Evolutionary conservation across 306 rosid species (phyloP), one percentile per base, ranked within the genome.

Genomic region (Prunus mira): DNA sequence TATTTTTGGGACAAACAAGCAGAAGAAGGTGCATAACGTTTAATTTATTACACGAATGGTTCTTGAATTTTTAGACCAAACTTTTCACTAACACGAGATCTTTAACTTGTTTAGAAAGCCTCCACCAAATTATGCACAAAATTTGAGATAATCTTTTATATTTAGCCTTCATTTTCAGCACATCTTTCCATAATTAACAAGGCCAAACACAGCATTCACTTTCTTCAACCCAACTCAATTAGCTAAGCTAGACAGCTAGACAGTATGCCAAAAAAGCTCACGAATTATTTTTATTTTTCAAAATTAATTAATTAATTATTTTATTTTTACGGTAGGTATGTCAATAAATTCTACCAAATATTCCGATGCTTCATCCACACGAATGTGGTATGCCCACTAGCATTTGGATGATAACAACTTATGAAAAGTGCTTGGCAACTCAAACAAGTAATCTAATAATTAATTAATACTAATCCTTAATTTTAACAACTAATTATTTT

Each of bases 401-500:
- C 54, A 6, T 19, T 28, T 5, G 58, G 76, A 71, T 58, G 80
- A 78, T 74, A 65, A 67, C 67, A n/a, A 38, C 81, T 69, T 32
- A 4, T 54, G 55, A 24, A 63, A 34, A 20, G 20, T 24, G 32
- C 62, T 69, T 71, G 18, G 46, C 76, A 51, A 46, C 75, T 67
- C 78, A 15, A 2, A n/a, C 80, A 76, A 60, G 82, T 65, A 79
- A 73, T 55, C 62, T 24, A 20, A 25, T 75, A 54, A n/a, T 52
- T 8, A 50, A 20, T 50, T 18, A 66, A 20, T 46, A 72, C 61
- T 38, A 38, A 38, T 38, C 43, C 43, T 1, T 38, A 14, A 5
- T 76, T 41, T 27, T 64, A 12, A 7, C 32, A 56, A 41, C 47
- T 62, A n/a, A 13, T 6, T 25, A 5, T 56, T 25, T 60, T 24